phyloP scores from a whole-genome alignment of 768 basidiomycete genomes.

The Suillus clintonianus region DNA sequence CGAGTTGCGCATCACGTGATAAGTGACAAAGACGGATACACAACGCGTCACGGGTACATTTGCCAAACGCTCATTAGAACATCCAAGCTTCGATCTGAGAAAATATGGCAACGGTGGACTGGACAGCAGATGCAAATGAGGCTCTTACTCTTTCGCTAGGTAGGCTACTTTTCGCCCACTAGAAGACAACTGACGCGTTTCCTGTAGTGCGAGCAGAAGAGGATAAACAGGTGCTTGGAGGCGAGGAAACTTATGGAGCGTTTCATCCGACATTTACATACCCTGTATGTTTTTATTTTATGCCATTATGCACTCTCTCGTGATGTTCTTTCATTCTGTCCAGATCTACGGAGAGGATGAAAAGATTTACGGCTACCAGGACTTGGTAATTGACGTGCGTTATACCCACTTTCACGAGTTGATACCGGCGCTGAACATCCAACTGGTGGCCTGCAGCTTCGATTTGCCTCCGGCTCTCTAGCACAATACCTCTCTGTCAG shows the following conservation, averaged over 20 bases:
- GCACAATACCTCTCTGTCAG: slow-evolving; percentile 70
- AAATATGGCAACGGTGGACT: slow-evolving; percentile 43
- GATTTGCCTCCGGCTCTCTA: slow-evolving; percentile 87
- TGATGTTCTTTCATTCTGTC: neutral
- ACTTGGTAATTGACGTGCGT: slow-evolving; percentile 80
- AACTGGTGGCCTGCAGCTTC: slow-evolving; percentile 49
- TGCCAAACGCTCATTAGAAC: neutral
- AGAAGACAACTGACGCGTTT: slow-evolving; percentile 1
- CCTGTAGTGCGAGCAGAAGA: slow-evolving; percentile 65
- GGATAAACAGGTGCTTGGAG: slow-evolving; percentile 58
- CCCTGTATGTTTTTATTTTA: slow-evolving; percentile 55
- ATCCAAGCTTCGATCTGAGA: neutral
- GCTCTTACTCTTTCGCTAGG: slow-evolving; percentile 76
- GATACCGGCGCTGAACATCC: slow-evolving; percentile 4
- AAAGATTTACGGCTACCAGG: slow-evolving; percentile 92
- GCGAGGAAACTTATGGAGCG: slow-evolving; percentile 58
- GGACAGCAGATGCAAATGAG: slow-evolving; percentile 81
- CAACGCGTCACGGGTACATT: slow-evolving; percentile 24
- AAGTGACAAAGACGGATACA: slow-evolving; percentile 21
- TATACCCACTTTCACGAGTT: neutral
- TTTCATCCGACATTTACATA: slow-evolving; percentile 95
- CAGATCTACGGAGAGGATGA: slow-evolving; percentile 97
- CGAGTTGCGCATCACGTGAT: neutral
- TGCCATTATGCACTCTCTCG: neutral
- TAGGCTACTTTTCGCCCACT: slow-evolving; percentile 29